Evolutionary conservation across 805 yeast species (phyloP).

Genomic region (Candida anglica): DNA sequence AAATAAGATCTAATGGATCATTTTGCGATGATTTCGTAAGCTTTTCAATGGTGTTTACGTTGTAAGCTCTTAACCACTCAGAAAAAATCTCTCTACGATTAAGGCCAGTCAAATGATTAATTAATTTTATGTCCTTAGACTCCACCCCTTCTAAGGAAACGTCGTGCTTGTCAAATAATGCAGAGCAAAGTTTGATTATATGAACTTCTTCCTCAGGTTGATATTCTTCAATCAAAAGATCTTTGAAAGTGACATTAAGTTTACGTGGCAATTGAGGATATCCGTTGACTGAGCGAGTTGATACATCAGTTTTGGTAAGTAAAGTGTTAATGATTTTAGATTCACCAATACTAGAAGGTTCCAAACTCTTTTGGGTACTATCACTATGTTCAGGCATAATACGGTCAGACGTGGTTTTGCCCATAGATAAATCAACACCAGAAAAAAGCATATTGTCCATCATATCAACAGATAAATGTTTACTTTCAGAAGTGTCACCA

Average conservation of each 20-base stretch:
- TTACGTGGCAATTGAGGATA: constrained; percentile 19
- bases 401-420: constrained; percentile 10
- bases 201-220: constrained; percentile 19
- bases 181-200: constrained; percentile 56
- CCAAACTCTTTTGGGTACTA: not conserved
- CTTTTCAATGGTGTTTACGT: constrained; percentile 26
- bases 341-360: not conserved
- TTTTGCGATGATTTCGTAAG: constrained; percentile 15
- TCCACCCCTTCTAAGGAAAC: not conserved
- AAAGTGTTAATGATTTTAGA: constrained; percentile 15
- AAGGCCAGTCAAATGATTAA: constrained; percentile 11
- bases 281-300: constrained; percentile 17
- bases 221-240: constrained; percentile 10
- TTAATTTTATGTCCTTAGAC: not conserved
- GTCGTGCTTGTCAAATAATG: constrained; percentile 42
- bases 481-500: constrained; percentile 10
- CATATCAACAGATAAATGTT: constrained; percentile 29
- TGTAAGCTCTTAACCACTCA: constrained; percentile 53
- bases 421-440: constrained; percentile 42
- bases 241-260: constrained; percentile 13
- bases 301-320: constrained; percentile 18
- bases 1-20: constrained; percentile 50
- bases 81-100: constrained; percentile 45
- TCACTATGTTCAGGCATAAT: no score
- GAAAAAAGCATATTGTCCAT: constrained; percentile 48